phyloP scores from a whole-genome alignment of 1,139 yeast genomes.

The Insectozyma bohioensis region DNA sequence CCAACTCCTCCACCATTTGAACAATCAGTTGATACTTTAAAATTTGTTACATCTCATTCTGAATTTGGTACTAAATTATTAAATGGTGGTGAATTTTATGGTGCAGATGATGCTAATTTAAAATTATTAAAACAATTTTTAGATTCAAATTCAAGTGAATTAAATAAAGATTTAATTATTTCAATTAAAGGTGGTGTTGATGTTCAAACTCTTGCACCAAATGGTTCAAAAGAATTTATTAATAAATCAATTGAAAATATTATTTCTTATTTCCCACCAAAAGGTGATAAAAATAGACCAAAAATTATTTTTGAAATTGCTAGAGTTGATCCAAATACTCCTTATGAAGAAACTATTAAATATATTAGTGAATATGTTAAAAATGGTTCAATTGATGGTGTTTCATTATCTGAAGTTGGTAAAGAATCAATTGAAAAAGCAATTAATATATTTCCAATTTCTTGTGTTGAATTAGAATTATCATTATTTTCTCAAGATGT shows the following conservation, averaged over 20 bases:
- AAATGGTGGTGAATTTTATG: slow-evolving; percentile 82
- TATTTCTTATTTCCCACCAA: slow-evolving; percentile 38
- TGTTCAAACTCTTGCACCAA: slow-evolving; percentile 36
- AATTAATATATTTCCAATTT: slow-evolving; percentile 45
- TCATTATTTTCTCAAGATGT: slow-evolving; percentile 67
- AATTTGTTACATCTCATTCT: slow-evolving; percentile 36
- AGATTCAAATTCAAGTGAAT: slow-evolving; percentile 49
- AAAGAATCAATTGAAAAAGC: slow-evolving; percentile 61
- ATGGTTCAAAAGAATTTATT: slow-evolving; percentile 49
- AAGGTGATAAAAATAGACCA: slow-evolving; percentile 31
- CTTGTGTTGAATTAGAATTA: slow-evolving; percentile 73
- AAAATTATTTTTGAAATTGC: slow-evolving; percentile 66
- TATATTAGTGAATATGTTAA: slow-evolving; percentile 53
- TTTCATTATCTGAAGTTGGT: slow-evolving; percentile 71
- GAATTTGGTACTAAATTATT: slow-evolving; percentile 55
- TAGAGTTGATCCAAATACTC: slow-evolving; percentile 55
- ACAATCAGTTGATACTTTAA: slow-evolving; percentile 46
- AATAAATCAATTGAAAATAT: slow-evolving; percentile 51
- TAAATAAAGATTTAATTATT: slow-evolving; percentile 48
- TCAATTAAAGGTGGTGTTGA: slow-evolving; percentile 68
- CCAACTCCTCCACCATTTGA: slow-evolving; percentile 45
- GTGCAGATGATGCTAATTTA: slow-evolving; percentile 44
- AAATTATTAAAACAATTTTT: slow-evolving; percentile 58
- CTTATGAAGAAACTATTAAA: slow-evolving; percentile 50
- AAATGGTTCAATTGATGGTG: slow-evolving; percentile 59